Conservation (phyloP, 768 basidiomycete species). For the Tylopilus subfusipes region DNA sequence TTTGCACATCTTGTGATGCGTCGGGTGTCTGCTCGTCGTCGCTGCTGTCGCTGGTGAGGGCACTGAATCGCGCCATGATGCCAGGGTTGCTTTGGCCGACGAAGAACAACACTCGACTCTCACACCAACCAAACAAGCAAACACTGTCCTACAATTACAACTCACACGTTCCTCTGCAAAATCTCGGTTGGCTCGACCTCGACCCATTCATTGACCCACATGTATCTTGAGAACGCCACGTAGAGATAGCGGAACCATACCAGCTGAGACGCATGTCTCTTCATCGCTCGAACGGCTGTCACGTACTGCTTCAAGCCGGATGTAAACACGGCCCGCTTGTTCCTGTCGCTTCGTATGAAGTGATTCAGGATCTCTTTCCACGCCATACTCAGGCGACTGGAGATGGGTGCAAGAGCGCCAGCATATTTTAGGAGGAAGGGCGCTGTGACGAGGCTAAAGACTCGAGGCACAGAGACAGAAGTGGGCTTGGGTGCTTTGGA, state of each 20-base stretch:
- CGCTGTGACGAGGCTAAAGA: constrained; percentile 62
- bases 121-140: constrained; percentile 29
- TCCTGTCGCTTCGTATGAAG: background rate
- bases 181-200: constrained; percentile 35
- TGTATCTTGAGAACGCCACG: constrained; percentile 74
- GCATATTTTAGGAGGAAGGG: constrained; percentile 59
- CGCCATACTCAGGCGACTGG: constrained; percentile 46
- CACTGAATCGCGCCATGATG: constrained; percentile 67
- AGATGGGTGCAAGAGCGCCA: constrained; percentile 48
- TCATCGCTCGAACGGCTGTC: constrained; percentile 64
- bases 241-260: constrained; percentile 91
- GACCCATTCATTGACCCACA: constrained; percentile 90
- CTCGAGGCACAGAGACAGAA: constrained; percentile 32
- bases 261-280: constrained; percentile 68
- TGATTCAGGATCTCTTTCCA: constrained; percentile 4
- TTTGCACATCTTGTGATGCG: constrained; percentile 26
- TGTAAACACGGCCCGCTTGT: constrained; percentile 41
- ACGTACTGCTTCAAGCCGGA: constrained; percentile 55
- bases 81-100: constrained; percentile 4
- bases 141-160: constrained; percentile 10
- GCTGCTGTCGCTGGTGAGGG: constrained; percentile 54
- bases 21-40: constrained; percentile 47
- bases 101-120: constrained; percentile 21
- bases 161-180: background rate
- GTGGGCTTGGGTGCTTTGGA: constrained; percentile 29